phyloP scores from a whole-genome alignment of 176 grass and related monocot species.

The Carex myosuroides region DNA sequence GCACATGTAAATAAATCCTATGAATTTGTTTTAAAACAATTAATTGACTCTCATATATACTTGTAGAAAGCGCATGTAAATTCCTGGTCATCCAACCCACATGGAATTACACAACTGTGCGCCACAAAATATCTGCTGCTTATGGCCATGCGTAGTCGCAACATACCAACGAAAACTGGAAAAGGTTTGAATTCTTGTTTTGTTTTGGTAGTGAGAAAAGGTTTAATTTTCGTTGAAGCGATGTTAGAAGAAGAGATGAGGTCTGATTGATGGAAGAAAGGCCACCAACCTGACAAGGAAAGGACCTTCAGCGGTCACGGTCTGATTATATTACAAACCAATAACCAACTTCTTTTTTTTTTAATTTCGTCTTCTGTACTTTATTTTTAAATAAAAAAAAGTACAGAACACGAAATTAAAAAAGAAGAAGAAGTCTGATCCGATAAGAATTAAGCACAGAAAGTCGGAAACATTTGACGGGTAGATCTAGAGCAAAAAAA shows the following conservation, averaged over 20 bases:
- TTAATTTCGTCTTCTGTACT: background rate
- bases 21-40: no score
- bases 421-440: background rate
- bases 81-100: background rate
- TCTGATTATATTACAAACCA: background rate
- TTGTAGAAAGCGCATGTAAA: no score
- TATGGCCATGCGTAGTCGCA: background rate
- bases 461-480: background rate
- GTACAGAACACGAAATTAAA: no score
- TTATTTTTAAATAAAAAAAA: no score
- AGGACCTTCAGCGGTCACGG: background rate
- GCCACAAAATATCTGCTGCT: background rate
- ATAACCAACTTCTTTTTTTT: no score
- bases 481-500: background rate
- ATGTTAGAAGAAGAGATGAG: background rate
- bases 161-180: background rate
- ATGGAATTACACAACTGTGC: no score
- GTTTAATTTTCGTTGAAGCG: background rate
- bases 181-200: background rate
- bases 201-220: background rate
- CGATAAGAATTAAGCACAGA: background rate
- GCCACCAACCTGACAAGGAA: conserved; percentile 2
- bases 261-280: background rate
- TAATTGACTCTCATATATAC: no score
- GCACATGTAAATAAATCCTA: no score